phyloP scores from a whole-genome alignment of 192 early-diverging fungal genomes.

The Backusella morwellensis region DNA sequence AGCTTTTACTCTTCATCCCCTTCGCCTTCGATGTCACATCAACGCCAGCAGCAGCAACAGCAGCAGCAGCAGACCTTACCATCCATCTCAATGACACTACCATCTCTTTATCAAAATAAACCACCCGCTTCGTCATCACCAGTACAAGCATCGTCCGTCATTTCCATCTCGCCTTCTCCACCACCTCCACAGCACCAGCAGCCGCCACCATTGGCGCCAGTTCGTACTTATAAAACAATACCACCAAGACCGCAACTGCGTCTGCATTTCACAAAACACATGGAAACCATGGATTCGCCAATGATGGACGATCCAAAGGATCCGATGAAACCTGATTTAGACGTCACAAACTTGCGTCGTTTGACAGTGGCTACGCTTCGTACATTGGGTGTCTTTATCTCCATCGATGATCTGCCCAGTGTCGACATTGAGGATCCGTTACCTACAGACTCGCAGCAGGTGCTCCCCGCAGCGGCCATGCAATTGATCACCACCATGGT shows the following conservation, averaged over 20 bases:
- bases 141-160: not conserved
- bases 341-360: conserved; percentile 11
- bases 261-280: conserved; percentile 20
- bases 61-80: not conserved
- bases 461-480: conserved; percentile 24
- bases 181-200: not conserved
- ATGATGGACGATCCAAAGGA: conserved; percentile 23
- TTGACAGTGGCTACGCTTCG: conserved; percentile 22
- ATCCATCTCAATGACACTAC: not conserved
- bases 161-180: not conserved
- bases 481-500: conserved; percentile 32
- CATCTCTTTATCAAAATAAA: not conserved
- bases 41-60: not conserved
- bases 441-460: conserved; percentile 25
- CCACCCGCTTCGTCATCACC: not conserved
- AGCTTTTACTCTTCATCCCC: not conserved
- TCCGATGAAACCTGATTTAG: conserved; percentile 27
- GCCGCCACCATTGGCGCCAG: not conserved
- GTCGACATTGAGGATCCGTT: conserved; percentile 22
- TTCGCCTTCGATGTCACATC: not conserved
- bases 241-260: conserved; percentile 25
- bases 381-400: conserved; percentile 18
- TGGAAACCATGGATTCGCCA: not conserved
- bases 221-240: not conserved
- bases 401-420: conserved; percentile 20